Evolutionary conservation across 805 yeast genomes (phyloP).

Genomic region (Wickerhamiella musiphila): DNA sequence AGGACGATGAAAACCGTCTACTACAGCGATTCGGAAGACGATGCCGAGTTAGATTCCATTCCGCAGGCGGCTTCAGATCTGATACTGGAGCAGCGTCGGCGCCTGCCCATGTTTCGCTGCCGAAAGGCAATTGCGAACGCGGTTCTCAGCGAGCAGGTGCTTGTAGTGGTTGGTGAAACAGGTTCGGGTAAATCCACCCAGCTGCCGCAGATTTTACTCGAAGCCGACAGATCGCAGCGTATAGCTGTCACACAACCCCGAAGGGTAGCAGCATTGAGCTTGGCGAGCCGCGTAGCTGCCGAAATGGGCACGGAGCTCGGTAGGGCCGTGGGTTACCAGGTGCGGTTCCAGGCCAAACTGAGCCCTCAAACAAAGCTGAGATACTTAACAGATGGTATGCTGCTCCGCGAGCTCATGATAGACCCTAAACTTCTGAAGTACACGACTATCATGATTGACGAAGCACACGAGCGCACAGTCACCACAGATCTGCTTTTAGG

Average conservation of each 20-base stretch:
- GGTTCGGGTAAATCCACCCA: conserved; percentile 98
- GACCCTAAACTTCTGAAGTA: conserved; percentile 48
- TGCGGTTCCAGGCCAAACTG: conserved; percentile 67
- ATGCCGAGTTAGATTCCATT: conserved; percentile 1
- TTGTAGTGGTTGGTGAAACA: conserved; percentile 84
- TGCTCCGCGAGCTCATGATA: conserved; percentile 74
- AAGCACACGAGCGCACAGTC: conserved; percentile 94
- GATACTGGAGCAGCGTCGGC: conserved; percentile 34
- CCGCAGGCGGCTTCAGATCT: not conserved
- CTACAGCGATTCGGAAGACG: conserved; percentile 8
- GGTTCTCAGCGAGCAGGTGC: conserved; percentile 41
- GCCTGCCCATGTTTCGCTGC: conserved; percentile 63
- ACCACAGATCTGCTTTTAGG: conserved; percentile 83
- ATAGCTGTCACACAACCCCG: conserved; percentile 95
- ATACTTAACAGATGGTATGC: conserved; percentile 95
- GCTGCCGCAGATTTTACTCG: conserved; percentile 75
- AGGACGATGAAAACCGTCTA: conserved; percentile 8
- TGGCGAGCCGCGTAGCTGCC: conserved; percentile 83
- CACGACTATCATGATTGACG: conserved; percentile 71
- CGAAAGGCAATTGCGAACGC: conserved; percentile 43
- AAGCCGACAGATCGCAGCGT: conserved; percentile 26
- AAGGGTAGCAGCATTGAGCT: conserved; percentile 89
- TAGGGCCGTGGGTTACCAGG: conserved; percentile 76
- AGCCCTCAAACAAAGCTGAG: conserved; percentile 48
- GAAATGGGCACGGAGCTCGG: conserved; percentile 71